A percentile compares a stretch with the other conserved stretches of the same genome.
Evolutionary conservation across 805 yeast species (phyloP).

Genomic region (Candida awuae): DNA sequence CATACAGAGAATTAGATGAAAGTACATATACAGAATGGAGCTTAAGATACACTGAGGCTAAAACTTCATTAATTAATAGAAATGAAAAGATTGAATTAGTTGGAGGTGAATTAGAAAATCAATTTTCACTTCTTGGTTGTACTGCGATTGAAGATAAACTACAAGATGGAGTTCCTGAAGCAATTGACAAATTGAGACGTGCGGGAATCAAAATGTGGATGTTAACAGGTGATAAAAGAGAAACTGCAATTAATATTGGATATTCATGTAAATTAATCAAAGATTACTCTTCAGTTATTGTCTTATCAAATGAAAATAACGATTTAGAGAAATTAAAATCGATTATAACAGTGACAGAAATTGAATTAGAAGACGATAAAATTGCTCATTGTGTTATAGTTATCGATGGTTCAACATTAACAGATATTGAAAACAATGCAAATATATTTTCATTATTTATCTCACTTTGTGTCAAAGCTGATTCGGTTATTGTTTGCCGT

Average conservation of each 20-base stretch:
- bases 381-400: slow-evolving; percentile 95
- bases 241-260: slow-evolving; percentile 96
- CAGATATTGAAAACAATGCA: slow-evolving; percentile 63
- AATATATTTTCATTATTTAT: slow-evolving; percentile 67
- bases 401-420: slow-evolving; percentile 85
- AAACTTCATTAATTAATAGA: slow-evolving; percentile 65
- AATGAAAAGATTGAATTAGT: slow-evolving; percentile 55
- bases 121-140: slow-evolving; percentile 74
- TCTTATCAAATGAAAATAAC: slow-evolving; percentile 35
- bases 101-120: slow-evolving; percentile 65
- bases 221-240: slow-evolving; percentile 97
- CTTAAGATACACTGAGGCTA: slow-evolving; percentile 60
- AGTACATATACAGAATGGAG: slow-evolving; percentile 62
- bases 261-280: slow-evolving; percentile 88
- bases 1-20: slow-evolving; percentile 61
- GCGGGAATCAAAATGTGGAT: slow-evolving; percentile 97
- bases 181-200: slow-evolving; percentile 82
- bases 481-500: slow-evolving; percentile 90
- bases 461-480: slow-evolving; percentile 78
- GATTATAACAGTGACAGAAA: slow-evolving; percentile 64
- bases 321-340: slow-evolving; percentile 49
- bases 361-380: slow-evolving; percentile 60
- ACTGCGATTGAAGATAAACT: slow-evolving; percentile 96
- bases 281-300: slow-evolving; percentile 82
- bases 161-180: slow-evolving; percentile 94